Conservation (phyloP, 2,329 filamentous ascomycete genomes). For the Microdochium trichocladiopsis region DNA sequence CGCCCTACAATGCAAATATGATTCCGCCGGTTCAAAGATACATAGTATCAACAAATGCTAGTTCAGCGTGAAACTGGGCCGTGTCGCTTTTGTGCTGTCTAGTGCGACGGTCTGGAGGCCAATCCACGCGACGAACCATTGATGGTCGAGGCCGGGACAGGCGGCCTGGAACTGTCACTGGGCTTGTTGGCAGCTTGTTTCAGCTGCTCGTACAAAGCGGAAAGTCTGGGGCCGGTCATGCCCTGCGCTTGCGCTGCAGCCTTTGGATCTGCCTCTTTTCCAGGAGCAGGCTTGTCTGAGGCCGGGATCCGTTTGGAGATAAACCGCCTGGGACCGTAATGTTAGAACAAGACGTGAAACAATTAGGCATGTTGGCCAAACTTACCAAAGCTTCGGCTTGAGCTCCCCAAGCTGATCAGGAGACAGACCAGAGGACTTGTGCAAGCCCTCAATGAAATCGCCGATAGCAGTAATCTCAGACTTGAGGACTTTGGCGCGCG, state of each 20-base stretch:
- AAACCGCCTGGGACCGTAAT: slow-evolving; percentile 17
- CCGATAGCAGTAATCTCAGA: slow-evolving; percentile 24
- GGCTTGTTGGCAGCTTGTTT: slow-evolving; percentile 7
- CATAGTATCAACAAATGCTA: neutral
- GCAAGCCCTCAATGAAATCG: slow-evolving; percentile 23
- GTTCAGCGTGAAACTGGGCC: neutral
- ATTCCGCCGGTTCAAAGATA: neutral
- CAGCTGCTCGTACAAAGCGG: slow-evolving; percentile 21
- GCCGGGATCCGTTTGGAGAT: slow-evolving; percentile 26
- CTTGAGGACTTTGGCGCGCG: slow-evolving; percentile 23
- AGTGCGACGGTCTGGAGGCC: slow-evolving; percentile 14
- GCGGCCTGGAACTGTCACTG: neutral
- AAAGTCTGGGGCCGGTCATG: slow-evolving; percentile 23
- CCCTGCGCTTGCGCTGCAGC: slow-evolving; percentile 5
- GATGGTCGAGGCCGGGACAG: slow-evolving; percentile 1
- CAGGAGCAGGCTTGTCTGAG: slow-evolving; percentile 17
- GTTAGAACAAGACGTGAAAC: slow-evolving; percentile 9
- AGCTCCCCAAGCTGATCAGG: slow-evolving; percentile 20
- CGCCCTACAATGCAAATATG: neutral
- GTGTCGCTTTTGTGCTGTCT: neutral
- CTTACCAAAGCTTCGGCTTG: slow-evolving; percentile 27
- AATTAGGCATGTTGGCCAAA: neutral
- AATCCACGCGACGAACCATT: slow-evolving; percentile 18
- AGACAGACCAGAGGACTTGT: slow-evolving; percentile 19
- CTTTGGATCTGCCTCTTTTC: slow-evolving; percentile 7